Evolutionary conservation across 306 rosid species (phyloP).

Genomic region (Prunus kanzakura): DNA sequence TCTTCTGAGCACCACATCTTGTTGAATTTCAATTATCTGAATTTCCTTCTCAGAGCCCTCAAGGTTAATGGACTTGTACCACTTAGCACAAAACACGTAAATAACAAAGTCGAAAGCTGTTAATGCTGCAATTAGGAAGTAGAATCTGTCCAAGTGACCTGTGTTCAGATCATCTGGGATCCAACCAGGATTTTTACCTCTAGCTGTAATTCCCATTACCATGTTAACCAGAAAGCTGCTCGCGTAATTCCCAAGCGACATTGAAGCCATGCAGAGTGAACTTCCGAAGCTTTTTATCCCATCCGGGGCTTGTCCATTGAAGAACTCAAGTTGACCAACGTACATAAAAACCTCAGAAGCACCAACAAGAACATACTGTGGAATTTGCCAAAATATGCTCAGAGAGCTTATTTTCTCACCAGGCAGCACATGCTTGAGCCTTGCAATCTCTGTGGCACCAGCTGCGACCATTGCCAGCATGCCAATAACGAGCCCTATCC

Average conservation of each 20-base stretch:
- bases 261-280: conserved; percentile 74
- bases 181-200: conserved; percentile 52
- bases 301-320: conserved; percentile 67
- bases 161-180: conserved; percentile 58
- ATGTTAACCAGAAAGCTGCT: conserved; percentile 51
- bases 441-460: conserved; percentile 46
- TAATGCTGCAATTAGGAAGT: conserved; percentile 54
- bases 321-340: conserved; percentile 71
- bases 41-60: neutral
- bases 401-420: conserved; percentile 44
- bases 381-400: conserved; percentile 68
- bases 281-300: conserved; percentile 77
- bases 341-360: conserved; percentile 77
- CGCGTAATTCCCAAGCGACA: conserved; percentile 64
- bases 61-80: conserved; percentile 41
- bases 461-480: conserved; percentile 62
- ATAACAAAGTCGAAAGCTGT: conserved; percentile 42
- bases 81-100: conserved; percentile 48
- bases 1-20: neutral
- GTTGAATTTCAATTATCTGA: neutral
- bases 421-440: conserved; percentile 43
- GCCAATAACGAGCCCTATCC: conserved; percentile 58
- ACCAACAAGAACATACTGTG: conserved; percentile 61
- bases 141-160: conserved; percentile 67
- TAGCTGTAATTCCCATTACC: conserved; percentile 54